Percentiles rank a stretch among this genome's conserved stretches.
Conservation (phyloP, 2,329 filamentous ascomycete genomes). For the Epichloe coenophiala region DNA sequence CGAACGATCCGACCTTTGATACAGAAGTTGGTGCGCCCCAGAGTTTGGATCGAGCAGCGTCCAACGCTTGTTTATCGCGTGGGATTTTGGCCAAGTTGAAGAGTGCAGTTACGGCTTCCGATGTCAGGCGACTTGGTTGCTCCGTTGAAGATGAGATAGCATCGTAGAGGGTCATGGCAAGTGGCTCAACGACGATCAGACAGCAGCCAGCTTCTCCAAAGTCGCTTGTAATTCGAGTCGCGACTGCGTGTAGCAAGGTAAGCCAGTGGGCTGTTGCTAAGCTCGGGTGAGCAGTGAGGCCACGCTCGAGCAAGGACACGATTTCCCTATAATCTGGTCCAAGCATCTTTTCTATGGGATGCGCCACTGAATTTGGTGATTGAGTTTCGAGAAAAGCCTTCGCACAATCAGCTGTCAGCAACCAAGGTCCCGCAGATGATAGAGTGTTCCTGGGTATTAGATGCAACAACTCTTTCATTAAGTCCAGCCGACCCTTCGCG, state of each 20-base stretch:
- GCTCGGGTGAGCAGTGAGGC: conserved; percentile 36
- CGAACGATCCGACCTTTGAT: conserved; percentile 31
- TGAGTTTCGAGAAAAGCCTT: conserved; percentile 26
- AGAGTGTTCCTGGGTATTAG: conserved; percentile 30
- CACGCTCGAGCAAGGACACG: conserved; percentile 51
- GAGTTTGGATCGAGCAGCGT: conserved; percentile 48
- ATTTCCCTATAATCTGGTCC: conserved; percentile 59
- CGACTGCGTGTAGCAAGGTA: conserved; percentile 42
- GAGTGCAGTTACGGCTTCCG: conserved; percentile 22
- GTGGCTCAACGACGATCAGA: conserved; percentile 54
- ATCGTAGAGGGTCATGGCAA: conserved; percentile 43
- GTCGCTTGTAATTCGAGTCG: conserved; percentile 43
- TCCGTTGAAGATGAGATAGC: conserved; percentile 5
- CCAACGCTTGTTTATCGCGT: conserved; percentile 47
- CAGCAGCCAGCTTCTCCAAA: conserved; percentile 55
- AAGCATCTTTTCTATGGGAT: conserved; percentile 29
- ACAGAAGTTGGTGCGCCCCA: conserved; percentile 33
- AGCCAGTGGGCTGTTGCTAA: conserved; percentile 35
- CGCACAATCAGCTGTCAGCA: conserved; percentile 34
- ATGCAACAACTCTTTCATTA: conserved; percentile 38
- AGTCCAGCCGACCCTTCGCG: conserved; percentile 27
- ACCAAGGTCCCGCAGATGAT: conserved; percentile 37
- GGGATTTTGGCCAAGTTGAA: conserved; percentile 39
- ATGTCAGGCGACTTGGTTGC: conserved; percentile 15
- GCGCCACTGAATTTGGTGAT: not conserved